These are phyloP conservation scores for Ogataea henricii DNA, from an alignment of 805 yeast species.

Conservation along the genomic window DNA sequence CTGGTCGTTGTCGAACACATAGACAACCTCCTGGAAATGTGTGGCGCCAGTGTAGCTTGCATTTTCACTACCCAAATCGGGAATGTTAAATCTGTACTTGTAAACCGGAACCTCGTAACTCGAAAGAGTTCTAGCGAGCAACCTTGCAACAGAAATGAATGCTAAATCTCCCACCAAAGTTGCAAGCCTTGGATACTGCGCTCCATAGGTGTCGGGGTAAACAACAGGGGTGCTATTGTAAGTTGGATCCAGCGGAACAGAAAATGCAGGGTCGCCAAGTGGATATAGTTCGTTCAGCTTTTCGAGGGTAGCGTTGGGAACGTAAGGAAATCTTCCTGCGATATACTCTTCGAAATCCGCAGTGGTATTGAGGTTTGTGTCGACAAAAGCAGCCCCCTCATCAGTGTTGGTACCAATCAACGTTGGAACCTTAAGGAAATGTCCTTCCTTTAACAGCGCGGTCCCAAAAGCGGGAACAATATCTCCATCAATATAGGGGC, in stretches of 20 bases:
- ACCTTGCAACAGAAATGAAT: neutral
- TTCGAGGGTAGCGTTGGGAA: neutral
- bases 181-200: constrained; percentile 4
- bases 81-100: constrained; percentile 7
- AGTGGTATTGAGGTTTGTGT: neutral
- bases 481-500: constrained; percentile 3
- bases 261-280: neutral
- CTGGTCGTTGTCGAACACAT: constrained; percentile 3
- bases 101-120: neutral
- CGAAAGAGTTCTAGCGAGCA: neutral
- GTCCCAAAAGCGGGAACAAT: constrained; percentile 4
- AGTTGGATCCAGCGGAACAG: neutral
- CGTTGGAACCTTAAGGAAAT: neutral
- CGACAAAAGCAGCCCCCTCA: constrained; percentile 3
- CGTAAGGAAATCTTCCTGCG: neutral
- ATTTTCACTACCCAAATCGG: neutral
- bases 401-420: constrained; percentile 3
- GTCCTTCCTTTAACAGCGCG: neutral
- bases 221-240: constrained; percentile 1
- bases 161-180: neutral
- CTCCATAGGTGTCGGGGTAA: neutral
- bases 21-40: constrained; percentile 4
- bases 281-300: neutral
- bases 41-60: neutral
- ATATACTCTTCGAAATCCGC: neutral